Percentiles rank a stretch among this genome's conserved stretches.
Evolutionary conservation across 352 stramenopile species (phyloP).

Genomic region (Phytophthora tentaculata): DNA sequence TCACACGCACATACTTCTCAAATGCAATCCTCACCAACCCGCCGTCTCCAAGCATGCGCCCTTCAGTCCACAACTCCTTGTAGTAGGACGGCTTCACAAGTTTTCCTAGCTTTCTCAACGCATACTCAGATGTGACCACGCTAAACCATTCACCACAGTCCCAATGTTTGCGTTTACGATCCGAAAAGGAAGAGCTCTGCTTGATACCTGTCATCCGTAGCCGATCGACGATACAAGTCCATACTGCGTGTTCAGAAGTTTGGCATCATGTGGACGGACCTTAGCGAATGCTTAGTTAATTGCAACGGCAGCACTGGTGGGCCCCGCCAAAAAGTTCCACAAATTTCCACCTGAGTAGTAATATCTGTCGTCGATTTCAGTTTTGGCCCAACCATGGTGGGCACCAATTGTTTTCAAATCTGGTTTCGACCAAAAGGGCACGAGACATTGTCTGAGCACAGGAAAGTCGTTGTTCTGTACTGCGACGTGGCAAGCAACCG

Average conservation of each 20-base stretch:
- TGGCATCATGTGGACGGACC: not conserved
- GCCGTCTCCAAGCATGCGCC: conserved; percentile 3
- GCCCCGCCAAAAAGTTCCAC: not conserved
- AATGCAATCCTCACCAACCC: conserved; percentile 1
- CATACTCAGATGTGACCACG: not conserved
- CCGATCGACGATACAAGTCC: not conserved
- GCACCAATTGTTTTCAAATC: too few species aligned
- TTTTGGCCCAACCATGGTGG: not conserved
- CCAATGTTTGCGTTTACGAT: not conserved
- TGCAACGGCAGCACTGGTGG: not conserved
- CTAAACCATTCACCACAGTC: not conserved
- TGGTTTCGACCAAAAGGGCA: too few species aligned
- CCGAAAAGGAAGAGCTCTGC: too few species aligned
- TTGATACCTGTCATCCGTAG: conserved; percentile 5
- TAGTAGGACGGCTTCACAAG: conserved; percentile 3
- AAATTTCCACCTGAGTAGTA: not conserved
- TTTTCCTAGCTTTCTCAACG: not conserved
- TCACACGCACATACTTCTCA: not conserved
- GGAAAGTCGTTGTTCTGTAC: too few species aligned
- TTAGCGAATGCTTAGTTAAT: not conserved
- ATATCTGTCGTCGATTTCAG: not conserved
- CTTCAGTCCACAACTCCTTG: not conserved
- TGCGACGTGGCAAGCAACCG: too few species aligned
- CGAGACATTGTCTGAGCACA: too few species aligned
- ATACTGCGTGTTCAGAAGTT: conserved; percentile 1